A percentile compares a stretch with the other conserved stretches of the same genome.
These are phyloP conservation scores for Zygoascus tannicola DNA, from an alignment of 805 yeast species.

Conservation along the genomic window DNA sequence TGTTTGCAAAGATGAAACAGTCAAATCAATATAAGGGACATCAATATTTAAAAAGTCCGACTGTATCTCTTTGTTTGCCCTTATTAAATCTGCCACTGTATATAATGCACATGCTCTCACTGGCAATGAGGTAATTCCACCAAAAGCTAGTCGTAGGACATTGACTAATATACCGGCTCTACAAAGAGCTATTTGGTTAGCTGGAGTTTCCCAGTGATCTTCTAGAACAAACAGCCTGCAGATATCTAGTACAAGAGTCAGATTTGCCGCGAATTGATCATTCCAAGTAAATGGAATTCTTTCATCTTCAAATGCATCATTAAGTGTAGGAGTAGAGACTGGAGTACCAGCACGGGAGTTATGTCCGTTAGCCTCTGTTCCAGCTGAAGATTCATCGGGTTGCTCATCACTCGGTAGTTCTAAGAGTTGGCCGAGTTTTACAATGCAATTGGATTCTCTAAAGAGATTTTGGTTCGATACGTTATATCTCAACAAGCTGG, in stretches of 20 bases:
- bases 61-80: constrained; percentile 60
- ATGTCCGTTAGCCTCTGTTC: constrained; percentile 11
- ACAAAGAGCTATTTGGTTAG: constrained; percentile 53
- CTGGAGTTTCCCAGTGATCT: constrained; percentile 54
- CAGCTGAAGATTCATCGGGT: constrained; percentile 18
- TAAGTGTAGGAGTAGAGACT: not conserved
- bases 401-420: constrained; percentile 43
- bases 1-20: constrained; percentile 33
- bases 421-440: constrained; percentile 52
- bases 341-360: constrained; percentile 9
- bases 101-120: constrained; percentile 61
- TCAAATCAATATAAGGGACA: constrained; percentile 85
- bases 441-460: constrained; percentile 72
- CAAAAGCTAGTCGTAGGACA: constrained; percentile 61
- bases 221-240: constrained; percentile 63
- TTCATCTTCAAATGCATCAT: constrained; percentile 2
- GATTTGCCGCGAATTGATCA: constrained; percentile 61
- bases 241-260: constrained; percentile 59
- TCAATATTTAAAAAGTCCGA: constrained; percentile 67
- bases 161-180: constrained; percentile 55
- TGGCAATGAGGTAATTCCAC: constrained; percentile 48
- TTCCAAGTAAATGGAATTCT: constrained; percentile 52
- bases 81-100: constrained; percentile 68
- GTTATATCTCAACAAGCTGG: constrained; percentile 68
- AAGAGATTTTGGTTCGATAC: constrained; percentile 85